Evolutionary conservation across 306 rosid genomes (phyloP), one percentile per base, ranked within the genome.

Genomic region (Casuarina equisetifolia): DNA sequence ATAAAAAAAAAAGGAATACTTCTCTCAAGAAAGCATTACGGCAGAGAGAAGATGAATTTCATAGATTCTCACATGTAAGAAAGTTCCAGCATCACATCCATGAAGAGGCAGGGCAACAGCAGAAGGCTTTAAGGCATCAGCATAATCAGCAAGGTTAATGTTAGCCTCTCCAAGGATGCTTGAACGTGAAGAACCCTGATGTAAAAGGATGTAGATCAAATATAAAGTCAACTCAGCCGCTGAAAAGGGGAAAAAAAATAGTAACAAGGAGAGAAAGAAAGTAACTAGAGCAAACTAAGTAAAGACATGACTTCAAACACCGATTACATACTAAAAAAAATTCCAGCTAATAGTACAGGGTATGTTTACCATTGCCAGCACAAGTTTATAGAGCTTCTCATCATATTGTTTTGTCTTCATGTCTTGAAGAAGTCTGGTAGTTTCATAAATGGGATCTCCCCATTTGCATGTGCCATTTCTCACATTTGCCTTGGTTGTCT

Each of bases 391-490:
- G 77, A 87, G 78, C 87, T 93, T 96, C 79, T 96, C 98, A 66
- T 96, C 99, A 75, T 82, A 93, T 76, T 88, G 89, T 84, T 88
- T 89, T 80, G 98, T 91, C 83, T 87, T 96, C 73, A 81, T 80
- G 84, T 96, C 99, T 83, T 89, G 99, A 74, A 96, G 93, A 78
- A 96, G 98, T 79, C 96, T 90, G 46, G 99, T 91, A 76, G 98
- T 92, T 88, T 96, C 99, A 80, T 96, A 96, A 77, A 96, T 96
- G 48, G 99, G 99, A 80, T 96, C 99, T 25, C 86, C 88, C 99
- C 99, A 96, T 84, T 96, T 96, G 91, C 98, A 96, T 39, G 96
- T 84, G 61, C 98, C 99, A 86, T 91, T 96, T 86, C 96, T 90
- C 85, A 92, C 99, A 86, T 91, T 96, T 75, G 98, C 96, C 84